A percentile compares a stretch with the other conserved stretches of the same genome.
These are phyloP conservation scores for Huntiella moniliformis DNA, from an alignment of 2,329 filamentous ascomycete genomes.

Conservation along the genomic window DNA sequence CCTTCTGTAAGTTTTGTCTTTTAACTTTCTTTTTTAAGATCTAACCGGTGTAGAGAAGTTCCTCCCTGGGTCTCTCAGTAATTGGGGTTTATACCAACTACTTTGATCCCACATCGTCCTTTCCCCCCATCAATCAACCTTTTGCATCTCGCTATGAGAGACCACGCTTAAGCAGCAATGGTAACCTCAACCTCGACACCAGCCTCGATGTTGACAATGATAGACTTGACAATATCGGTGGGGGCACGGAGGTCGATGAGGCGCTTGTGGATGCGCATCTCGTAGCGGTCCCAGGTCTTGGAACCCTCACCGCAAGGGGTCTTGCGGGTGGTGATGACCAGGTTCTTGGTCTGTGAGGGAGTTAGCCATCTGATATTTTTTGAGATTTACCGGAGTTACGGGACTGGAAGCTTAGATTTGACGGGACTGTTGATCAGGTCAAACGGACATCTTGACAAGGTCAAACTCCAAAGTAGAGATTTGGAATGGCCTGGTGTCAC, in stretches of 20 bases:
- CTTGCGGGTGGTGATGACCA: slow-evolving; percentile 96
- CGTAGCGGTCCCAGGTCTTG: slow-evolving; percentile 98
- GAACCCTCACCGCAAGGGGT: slow-evolving; percentile 98
- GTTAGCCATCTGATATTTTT: slow-evolving; percentile 2
- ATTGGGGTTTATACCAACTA: not conserved
- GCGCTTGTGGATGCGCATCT: slow-evolving; percentile 99
- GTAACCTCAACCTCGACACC: slow-evolving; percentile 88
- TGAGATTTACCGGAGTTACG: not conserved
- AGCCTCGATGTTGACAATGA: slow-evolving; percentile 90
- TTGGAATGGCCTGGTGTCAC: no score
- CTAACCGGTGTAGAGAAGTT: no score
- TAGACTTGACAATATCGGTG: slow-evolving; percentile 93
- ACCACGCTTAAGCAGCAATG: slow-evolving; percentile 52
- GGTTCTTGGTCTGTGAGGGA: slow-evolving; percentile 60
- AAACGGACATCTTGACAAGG: no score
- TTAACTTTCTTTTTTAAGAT: slow-evolving; percentile 6
- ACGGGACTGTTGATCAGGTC: not conserved
- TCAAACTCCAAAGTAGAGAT: no score
- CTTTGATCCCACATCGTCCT: no score
- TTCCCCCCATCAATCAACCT: no score
- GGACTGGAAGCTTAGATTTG: not conserved
- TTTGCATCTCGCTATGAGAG: no score
- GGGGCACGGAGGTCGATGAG: slow-evolving; percentile 95
- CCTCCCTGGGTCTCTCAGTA: slow-evolving; percentile 5
- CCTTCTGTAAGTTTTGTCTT: not conserved